Evolutionary conservation across 768 basidiomycete species (phyloP).

Genomic region (Filobasidium floriforme): DNA sequence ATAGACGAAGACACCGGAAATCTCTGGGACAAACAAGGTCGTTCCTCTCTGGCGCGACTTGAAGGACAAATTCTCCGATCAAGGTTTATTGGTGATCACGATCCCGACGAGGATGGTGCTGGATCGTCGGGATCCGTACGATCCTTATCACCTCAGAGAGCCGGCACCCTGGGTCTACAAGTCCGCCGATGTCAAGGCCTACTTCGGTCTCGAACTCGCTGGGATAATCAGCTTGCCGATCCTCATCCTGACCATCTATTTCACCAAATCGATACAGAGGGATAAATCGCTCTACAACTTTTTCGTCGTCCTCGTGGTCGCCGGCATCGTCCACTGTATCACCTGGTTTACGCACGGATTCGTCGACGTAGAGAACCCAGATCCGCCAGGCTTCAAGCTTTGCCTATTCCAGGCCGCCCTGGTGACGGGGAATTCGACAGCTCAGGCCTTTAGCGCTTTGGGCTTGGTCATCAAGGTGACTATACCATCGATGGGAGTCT

Average conservation of each 20-base stretch:
- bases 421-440: neutral
- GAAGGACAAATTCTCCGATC: neutral
- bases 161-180: neutral
- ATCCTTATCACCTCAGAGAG: neutral
- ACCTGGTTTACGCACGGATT: neutral
- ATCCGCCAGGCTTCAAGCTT: neutral
- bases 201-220: neutral
- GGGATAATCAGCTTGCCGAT: neutral
- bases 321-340: neutral
- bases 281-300: neutral
- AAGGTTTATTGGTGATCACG: neutral
- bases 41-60: too few relatives aligned
- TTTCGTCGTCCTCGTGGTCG: conserved; percentile 1
- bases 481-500: neutral
- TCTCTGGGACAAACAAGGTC: too few relatives aligned
- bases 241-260: neutral
- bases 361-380: neutral
- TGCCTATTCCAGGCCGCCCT: neutral
- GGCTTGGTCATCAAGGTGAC: neutral
- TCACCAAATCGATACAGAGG: neutral
- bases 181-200: neutral
- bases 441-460: neutral
- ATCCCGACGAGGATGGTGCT: neutral
- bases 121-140: neutral
- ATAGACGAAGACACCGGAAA: too few relatives aligned